Base-by-base conservation (phyloP, 176 grass and related monocot species). In the Dactylis glomerata region DNA sequence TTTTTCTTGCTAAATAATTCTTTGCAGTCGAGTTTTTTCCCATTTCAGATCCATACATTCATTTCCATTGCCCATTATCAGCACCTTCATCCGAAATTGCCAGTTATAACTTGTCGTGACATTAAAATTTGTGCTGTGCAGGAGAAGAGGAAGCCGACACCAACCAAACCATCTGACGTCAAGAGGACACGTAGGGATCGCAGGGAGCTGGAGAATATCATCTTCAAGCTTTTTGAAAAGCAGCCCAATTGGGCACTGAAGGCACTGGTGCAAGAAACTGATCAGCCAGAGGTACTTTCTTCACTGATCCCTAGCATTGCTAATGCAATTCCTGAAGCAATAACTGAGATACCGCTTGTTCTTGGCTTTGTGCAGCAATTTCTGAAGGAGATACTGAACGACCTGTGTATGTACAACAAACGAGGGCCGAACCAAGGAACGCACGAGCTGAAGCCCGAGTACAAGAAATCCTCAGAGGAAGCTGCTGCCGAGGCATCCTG, bases 161-260 rank as follows among this genome's bases (percentile, higher is more conserved):
- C 92, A 82, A 85, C 88, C 9, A 97, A 97, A 84, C 88, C 84
- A 81, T 86, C 90, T 13, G 95, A 97, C 28, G 91, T 87, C 51
- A 97, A 97, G 87, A 90, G 95, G 59, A 97, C 87, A 85, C 92
- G 92, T 42, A 90, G 89, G 75, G 95, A 97, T 76, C 89, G 92
- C 8, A 81, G 86, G 8, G 95, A 97, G 58, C 81, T 97, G 84
- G 95, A 93, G 76, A 94, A 95, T 78, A 97, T 97, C 56, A 94
- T 95, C 61, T 97, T 97, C 84, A 97, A 95, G 82, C 92, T 97
- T 70, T 95, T 97, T 61, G 95, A 97, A 81, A 91, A 54, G 68
- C 95, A 97, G 82, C 89, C 95, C 27, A 95, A 97, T 75, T 97
- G 95, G 95, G 90, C 95, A 24, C 51, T 97, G 36, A 97, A 97